Base-by-base conservation (phyloP, 106 monocot species). In the Narthecium ossifragum region DNA sequence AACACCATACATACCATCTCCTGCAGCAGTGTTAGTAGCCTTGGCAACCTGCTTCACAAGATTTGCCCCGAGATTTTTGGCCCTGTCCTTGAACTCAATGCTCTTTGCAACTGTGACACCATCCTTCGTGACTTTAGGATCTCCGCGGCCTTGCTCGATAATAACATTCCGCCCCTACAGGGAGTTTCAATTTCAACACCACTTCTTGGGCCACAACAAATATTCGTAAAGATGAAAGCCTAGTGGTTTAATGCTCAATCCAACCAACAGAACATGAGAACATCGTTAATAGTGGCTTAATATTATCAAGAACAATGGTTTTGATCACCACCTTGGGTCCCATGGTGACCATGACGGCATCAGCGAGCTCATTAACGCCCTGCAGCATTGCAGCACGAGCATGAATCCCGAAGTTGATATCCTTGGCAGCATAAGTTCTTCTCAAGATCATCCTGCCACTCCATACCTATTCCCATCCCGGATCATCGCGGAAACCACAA, bases 101-200 rank as follows among this genome's bases (percentile, higher is more conserved):
- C 78, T 90, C 71, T 78, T 81, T 28, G 90, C 90, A 75, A 90
- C 85, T 9, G 85, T 76, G 6, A 90, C 90, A 27, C 90, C 90
- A 71, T 90, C 90, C 73, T 90, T 90, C 31, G 90, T 90, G 26
- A 90, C 63, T 71, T 76, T 78, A 46, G 85, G 79, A 61, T 62
- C 71, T 64, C 70, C 70, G 18, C 29, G 60, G 21, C 57, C 74
- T 62, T 57, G 78, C 66, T 85, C 81, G 55, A 90, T 85, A 52
- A 90, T 70, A 17, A 90, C 90, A 71, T 65, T 85, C 13, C 85
- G 81, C 2, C 90, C 90, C 90, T 90, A 41, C 25, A 65, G 28
- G 13, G 31, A 61, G 12, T 60, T 15, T 39, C 27, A 34, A 6
- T 21, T 6, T 10, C n/a, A 10, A 10, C 5, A 36, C 36, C 10